Evolutionary conservation across 2,329 filamentous ascomycete species (phyloP), one percentile per base, ranked within the genome.

Genomic region (Colletotrichum lindemuthianum): DNA sequence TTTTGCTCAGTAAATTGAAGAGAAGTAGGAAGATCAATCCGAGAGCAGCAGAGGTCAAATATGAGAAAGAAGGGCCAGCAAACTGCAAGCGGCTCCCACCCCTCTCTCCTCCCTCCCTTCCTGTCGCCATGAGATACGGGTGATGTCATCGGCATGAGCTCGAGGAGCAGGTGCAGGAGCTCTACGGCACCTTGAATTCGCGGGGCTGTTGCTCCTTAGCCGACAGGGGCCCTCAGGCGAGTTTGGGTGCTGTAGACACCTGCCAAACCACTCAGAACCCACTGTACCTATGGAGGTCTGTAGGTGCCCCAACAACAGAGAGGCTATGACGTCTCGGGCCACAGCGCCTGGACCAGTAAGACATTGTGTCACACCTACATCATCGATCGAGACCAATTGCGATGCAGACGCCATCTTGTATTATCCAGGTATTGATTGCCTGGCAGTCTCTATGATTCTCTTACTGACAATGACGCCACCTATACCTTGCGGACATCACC

Each of bases 361-460:
- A 65, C 63, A 63, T 65, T 57, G 63, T 63, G 63, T 65, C 63
- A 65, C 63, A 63, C 52, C 63, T 61, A 63, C 63, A 65, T 65
- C 63, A 65, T 65, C 63, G 63, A 65, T 63, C 47, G 12, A 13
- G 15, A 13, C 48, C 48, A 36, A 12, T 11, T 15, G 43, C 16
- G 24, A 24, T 24, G 24, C 24, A 24, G 24, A 24, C 24, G 24
- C 24, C 37, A 7, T 33, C 45, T 44, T 45, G 48, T 44, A 45
- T 45, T 45, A 45, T 16, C 43, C 6, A 45, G 43, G 43, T 32
- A n/a, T 45, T 45, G 8, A 16, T 40, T 40, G 37, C 13, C 13
- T 45, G 16, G 8, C 43, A 16, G 43, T 32, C 43, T 45, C 24
- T 16, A 45, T n/a, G 24, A 24, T 24, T 24, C 24, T 24, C 24